These are phyloP conservation scores for Geotrichum siamense DNA, from an alignment of 1,139 yeast genomes.

Conservation along the genomic window DNA sequence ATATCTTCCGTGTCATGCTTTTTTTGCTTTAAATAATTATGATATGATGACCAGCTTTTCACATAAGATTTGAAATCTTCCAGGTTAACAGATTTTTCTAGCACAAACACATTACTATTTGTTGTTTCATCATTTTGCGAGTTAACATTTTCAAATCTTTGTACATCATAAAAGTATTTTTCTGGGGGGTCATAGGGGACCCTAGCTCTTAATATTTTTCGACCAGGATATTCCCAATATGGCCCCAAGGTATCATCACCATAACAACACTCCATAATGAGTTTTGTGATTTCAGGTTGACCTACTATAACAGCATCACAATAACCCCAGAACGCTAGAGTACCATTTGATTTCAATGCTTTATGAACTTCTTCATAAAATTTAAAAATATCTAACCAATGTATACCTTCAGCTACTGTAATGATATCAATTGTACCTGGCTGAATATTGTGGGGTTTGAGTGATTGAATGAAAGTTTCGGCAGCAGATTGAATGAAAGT, in stretches of 20 bases:
- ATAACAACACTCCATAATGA: slow-evolving; percentile 39
- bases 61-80: slow-evolving; percentile 40
- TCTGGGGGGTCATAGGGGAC: slow-evolving; percentile 40
- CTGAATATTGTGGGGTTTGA: background rate
- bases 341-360: slow-evolving; percentile 52
- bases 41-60: slow-evolving; percentile 47
- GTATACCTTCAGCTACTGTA: slow-evolving; percentile 73
- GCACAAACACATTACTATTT: slow-evolving; percentile 6
- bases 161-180: slow-evolving; percentile 39
- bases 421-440: slow-evolving; percentile 42
- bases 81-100: slow-evolving; percentile 28
- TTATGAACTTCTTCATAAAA: slow-evolving; percentile 48
- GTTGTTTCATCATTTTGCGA: slow-evolving; percentile 20
- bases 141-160: slow-evolving; percentile 28
- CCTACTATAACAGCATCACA: slow-evolving; percentile 51
- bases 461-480: background rate
- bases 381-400: slow-evolving; percentile 58
- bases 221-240: slow-evolving; percentile 72
- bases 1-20: slow-evolving; percentile 30
- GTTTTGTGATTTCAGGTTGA: slow-evolving; percentile 39
- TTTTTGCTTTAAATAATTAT: slow-evolving; percentile 49
- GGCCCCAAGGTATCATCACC: slow-evolving; percentile 52
- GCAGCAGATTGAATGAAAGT: slow-evolving; percentile 10
- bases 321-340: slow-evolving; percentile 74
- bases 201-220: slow-evolving; percentile 40